Percentiles rank a stretch among this genome's conserved stretches.
Conservation (phyloP, 371 early-diverging fungal genomes). For the Rhizopus delemar region DNA sequence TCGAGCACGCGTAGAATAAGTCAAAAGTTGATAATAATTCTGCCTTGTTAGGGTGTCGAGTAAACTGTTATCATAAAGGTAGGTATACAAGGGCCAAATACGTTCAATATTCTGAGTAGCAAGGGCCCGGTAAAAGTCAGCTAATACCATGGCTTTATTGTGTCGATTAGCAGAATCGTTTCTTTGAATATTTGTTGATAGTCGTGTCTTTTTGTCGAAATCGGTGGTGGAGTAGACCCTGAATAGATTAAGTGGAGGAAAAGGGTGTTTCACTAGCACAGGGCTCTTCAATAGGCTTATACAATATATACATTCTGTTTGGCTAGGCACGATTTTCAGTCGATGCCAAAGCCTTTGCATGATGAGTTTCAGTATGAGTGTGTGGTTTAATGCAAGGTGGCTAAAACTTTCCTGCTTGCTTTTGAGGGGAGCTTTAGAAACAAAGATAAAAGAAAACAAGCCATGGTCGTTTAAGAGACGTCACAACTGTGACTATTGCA, state of each 20-base stretch:
- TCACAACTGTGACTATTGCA: constrained; percentile 1
- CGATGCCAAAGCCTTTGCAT: constrained; percentile 40
- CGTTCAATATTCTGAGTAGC: constrained; percentile 46
- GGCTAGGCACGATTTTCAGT: constrained; percentile 23
- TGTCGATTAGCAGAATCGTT: background rate
- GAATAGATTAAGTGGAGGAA: constrained; percentile 2
- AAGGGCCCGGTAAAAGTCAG: constrained; percentile 40
- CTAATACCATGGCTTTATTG: constrained; percentile 28
- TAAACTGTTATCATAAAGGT: constrained; percentile 32
- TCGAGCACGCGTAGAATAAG: constrained; percentile 29
- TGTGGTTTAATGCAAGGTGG: background rate
- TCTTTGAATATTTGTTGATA: background rate
- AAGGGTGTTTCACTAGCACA: background rate
- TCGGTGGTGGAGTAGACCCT: background rate
- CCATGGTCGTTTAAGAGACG: constrained; percentile 1
- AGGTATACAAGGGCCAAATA: constrained; percentile 52
- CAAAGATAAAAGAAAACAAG: background rate
- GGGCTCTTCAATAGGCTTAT: constrained; percentile 3
- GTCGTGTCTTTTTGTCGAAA: background rate
- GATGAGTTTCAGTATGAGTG: background rate
- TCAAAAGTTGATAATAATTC: constrained; percentile 37
- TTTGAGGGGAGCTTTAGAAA: background rate
- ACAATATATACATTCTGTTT: constrained; percentile 31
- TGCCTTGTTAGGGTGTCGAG: constrained; percentile 29
- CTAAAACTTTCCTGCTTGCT: too few relatives aligned